phyloP scores from a whole-genome alignment of 768 basidiomycete genomes.

The Terana coerulea region DNA sequence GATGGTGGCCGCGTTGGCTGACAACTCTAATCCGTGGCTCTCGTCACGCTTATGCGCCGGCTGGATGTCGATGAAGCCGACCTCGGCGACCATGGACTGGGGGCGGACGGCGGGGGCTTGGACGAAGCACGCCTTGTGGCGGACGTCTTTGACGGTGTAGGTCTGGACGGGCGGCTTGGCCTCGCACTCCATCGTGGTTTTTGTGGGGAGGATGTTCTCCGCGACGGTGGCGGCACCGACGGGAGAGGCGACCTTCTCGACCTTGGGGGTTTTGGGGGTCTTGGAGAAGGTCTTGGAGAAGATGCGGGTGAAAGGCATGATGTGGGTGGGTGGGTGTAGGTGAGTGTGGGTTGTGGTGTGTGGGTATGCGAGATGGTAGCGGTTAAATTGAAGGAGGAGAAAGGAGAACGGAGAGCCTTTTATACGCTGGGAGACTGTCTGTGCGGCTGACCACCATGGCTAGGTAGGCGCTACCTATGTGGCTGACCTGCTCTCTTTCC shows the following conservation, averaged over 20 bases:
- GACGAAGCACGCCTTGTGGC: neutral
- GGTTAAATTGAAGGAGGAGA: neutral
- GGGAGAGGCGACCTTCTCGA: neutral
- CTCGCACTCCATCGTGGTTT: too few species aligned
- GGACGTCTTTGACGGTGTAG: neutral
- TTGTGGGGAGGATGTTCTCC: neutral
- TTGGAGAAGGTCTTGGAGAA: neutral
- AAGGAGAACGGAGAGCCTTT: neutral
- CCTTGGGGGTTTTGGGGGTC: neutral
- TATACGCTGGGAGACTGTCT: neutral
- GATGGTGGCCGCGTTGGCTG: neutral
- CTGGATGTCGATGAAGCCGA: neutral
- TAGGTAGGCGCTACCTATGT: neutral
- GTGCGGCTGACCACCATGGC: neutral
- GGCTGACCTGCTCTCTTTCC: too few species aligned
- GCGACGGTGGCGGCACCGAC: neutral
- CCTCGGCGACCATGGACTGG: neutral
- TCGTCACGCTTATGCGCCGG: neutral
- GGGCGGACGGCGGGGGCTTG: neutral
- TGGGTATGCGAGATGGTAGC: neutral
- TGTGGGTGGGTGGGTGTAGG: neutral
- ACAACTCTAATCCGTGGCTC: neutral
- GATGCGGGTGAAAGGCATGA: neutral
- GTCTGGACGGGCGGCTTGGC: neutral
- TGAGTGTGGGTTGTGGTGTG: neutral